Percentiles rank a stretch among this genome's conserved stretches.
phyloP scores from a whole-genome alignment of 2,329 filamentous ascomycete species.

The Arthrinium phaeospermum region DNA sequence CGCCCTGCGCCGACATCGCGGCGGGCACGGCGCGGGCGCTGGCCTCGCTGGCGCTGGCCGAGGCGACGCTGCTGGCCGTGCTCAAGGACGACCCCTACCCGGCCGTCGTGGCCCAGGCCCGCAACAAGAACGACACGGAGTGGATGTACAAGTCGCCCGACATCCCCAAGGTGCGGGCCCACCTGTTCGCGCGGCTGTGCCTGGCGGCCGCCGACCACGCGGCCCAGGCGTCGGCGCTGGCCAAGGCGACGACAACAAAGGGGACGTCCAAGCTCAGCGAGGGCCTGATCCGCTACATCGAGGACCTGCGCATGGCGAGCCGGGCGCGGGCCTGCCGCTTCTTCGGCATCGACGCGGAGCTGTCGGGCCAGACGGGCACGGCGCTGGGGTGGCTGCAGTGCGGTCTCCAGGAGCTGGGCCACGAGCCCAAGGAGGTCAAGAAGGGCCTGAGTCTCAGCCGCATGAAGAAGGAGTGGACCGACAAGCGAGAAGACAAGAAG shows the following conservation, averaged over 20 bases:
- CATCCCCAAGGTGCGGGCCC: constrained; percentile 85
- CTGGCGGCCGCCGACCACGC: constrained; percentile 89
- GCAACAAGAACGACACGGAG: constrained; percentile 84
- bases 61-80: constrained; percentile 88
- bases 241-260: constrained; percentile 45
- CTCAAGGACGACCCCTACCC: constrained; percentile 95
- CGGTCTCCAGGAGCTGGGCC: constrained; percentile 75
- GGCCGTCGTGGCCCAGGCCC: constrained; percentile 76
- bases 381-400: constrained; percentile 87
- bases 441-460: constrained; percentile 57
- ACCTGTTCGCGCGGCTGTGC: constrained; percentile 86
- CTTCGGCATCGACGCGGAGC: constrained; percentile 86
- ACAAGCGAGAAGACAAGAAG: constrained; percentile 79
- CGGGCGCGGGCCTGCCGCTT: constrained; percentile 89
- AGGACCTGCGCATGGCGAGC: constrained; percentile 75
- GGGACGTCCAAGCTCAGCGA: constrained; percentile 63
- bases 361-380: constrained; percentile 79
- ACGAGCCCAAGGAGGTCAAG: constrained; percentile 58
- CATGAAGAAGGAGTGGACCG: constrained; percentile 71
- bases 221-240: constrained; percentile 67
- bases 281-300: constrained; percentile 73
- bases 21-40: constrained; percentile 61
- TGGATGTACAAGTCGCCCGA: constrained; percentile 96
- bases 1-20: constrained; percentile 59
- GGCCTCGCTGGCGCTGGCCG: constrained; percentile 75